Percentiles rank a stretch among this genome's conserved stretches.
phyloP scores from a whole-genome alignment of 179 eudicot genomes.

The Beta macrorhiza region DNA sequence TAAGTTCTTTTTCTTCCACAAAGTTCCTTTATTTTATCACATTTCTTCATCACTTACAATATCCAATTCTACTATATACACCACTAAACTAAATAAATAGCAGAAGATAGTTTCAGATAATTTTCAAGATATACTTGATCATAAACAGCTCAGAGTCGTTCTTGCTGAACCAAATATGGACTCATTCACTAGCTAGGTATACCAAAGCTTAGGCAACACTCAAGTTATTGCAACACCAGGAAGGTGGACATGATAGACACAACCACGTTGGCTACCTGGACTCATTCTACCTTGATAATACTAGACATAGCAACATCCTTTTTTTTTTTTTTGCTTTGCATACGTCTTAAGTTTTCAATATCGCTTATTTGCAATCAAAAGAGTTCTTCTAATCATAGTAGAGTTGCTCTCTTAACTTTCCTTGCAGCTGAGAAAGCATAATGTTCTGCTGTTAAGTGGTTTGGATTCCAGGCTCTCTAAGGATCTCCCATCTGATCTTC shows the following conservation, averaged over 20 bases:
- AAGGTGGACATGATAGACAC: background rate
- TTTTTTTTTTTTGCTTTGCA: background rate
- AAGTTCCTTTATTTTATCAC: no score
- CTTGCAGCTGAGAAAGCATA: conserved; percentile 70
- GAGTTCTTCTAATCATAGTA: background rate
- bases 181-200: no score
- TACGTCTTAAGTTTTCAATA: background rate
- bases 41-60: no score
- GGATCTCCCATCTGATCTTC: conserved; percentile 91
- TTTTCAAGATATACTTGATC: no score
- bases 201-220: background rate
- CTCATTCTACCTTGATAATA: background rate
- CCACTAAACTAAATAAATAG: no score
- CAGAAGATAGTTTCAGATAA: no score
- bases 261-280: background rate
- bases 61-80: no score
- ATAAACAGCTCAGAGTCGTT: no score
- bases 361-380: background rate
- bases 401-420: background rate
- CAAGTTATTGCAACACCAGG: background rate
- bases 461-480: conserved; percentile 85
- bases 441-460: conserved; percentile 75
- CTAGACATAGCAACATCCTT: background rate
- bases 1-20: no score
- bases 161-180: no score